Evolutionary conservation across 2,329 filamentous ascomycete genomes (phyloP).

Genomic region (Allantophomopsis lycopodina): DNA sequence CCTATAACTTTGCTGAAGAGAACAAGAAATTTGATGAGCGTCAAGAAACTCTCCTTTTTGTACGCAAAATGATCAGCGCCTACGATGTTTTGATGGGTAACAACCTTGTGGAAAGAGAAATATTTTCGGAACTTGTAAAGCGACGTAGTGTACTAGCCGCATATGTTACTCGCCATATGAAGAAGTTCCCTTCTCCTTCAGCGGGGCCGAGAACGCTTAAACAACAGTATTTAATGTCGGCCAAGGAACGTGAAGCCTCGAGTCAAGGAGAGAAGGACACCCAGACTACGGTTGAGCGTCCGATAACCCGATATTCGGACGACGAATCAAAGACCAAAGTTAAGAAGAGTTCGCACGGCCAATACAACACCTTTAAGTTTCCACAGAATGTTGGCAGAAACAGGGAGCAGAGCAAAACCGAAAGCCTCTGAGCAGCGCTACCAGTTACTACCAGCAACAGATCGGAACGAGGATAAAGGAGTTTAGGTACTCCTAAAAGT

Average conservation of each 20-base stretch:
- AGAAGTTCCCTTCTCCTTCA: conserved; percentile 1
- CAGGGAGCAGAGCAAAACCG: too few relatives aligned
- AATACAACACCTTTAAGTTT: too few relatives aligned
- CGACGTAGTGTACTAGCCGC: conserved; percentile 20
- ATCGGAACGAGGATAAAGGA: too few relatives aligned
- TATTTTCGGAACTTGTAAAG: conserved; percentile 2
- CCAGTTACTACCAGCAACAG: too few relatives aligned
- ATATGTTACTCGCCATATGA: conserved; percentile 16
- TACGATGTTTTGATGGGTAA: conserved; percentile 16
- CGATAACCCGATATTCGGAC: too few relatives aligned
- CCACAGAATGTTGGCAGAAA: too few relatives aligned
- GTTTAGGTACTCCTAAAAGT: too few relatives aligned
- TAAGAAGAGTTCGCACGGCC: too few relatives aligned
- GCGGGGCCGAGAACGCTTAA: too few relatives aligned
- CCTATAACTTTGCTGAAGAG: neutral
- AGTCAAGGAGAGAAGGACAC: neutral
- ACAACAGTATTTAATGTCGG: neutral
- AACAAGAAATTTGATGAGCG: conserved; percentile 1
- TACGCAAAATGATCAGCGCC: conserved; percentile 17
- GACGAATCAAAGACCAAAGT: too few relatives aligned
- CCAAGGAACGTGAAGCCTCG: neutral
- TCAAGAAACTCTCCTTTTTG: conserved; percentile 10
- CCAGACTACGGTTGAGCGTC: too few relatives aligned
- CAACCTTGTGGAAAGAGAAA: conserved; percentile 11
- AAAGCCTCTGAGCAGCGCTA: too few relatives aligned